A percentile compares a stretch with the other conserved stretches of the same genome.
Conservation (phyloP, 768 basidiomycete genomes). For the Suillus ampliporus region DNA sequence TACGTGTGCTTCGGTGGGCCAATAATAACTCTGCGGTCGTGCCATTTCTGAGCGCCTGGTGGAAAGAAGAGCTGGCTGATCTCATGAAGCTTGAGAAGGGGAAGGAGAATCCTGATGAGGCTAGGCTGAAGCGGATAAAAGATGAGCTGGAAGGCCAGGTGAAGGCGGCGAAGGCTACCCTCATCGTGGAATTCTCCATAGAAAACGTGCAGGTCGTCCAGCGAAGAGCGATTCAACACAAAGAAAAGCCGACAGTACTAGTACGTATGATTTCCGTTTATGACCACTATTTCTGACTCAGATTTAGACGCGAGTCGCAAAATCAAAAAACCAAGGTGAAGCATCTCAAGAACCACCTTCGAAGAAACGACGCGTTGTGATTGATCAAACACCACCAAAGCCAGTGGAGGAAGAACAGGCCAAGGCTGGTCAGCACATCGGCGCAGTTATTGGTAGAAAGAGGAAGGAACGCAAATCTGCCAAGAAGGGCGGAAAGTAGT, state of each 20-base stretch:
- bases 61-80: constrained; percentile 76
- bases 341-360: constrained; percentile 39
- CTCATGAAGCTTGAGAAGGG: constrained; percentile 59
- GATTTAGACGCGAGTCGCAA: constrained; percentile 8
- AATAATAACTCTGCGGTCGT: constrained; percentile 84
- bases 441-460: constrained; percentile 81
- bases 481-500: constrained; percentile 16
- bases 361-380: constrained; percentile 47
- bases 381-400: constrained; percentile 26
- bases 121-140: constrained; percentile 63
- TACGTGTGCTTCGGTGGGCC: constrained; percentile 91
- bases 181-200: constrained; percentile 96
- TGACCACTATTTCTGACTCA: neutral
- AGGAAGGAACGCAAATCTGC: constrained; percentile 65
- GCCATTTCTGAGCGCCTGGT: constrained; percentile 78
- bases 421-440: constrained; percentile 52
- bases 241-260: constrained; percentile 37
- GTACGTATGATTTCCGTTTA: constrained; percentile 4
- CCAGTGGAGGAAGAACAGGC: constrained; percentile 26
- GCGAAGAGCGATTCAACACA: constrained; percentile 62
- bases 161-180: constrained; percentile 50
- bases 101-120: constrained; percentile 52
- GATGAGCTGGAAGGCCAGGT: constrained; percentile 50
- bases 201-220: constrained; percentile 93
- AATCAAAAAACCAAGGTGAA: constrained; percentile 16